Conservation (phyloP, 2,329 filamentous ascomycete species). For the Tolypocladium amazonense region DNA sequence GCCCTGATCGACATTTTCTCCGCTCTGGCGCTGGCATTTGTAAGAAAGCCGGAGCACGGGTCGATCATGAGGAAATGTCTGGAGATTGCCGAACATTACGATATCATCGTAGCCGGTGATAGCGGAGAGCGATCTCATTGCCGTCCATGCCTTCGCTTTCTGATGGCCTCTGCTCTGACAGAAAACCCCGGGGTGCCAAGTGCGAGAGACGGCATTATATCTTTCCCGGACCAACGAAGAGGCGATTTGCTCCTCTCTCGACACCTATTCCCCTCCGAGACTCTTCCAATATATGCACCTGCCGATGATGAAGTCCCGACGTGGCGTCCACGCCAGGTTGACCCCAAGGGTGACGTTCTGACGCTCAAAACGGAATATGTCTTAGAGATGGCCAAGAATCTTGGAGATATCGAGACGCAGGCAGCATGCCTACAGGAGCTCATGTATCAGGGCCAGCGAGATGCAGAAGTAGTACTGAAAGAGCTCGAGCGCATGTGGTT, state of each 20-base stretch:
- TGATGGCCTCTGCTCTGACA: background rate
- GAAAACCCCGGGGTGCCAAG: background rate
- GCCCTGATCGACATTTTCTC: constrained; percentile 1
- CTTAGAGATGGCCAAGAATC: background rate
- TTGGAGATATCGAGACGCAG: background rate
- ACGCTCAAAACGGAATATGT: background rate
- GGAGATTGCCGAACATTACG: background rate
- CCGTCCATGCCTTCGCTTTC: background rate
- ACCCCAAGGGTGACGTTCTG: background rate
- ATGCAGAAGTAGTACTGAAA: background rate
- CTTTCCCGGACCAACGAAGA: background rate
- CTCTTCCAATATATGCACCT: background rate
- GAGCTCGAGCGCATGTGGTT: background rate
- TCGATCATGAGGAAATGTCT: background rate
- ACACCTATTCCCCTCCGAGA: background rate
- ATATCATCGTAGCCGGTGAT: background rate
- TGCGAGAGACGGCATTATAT: background rate
- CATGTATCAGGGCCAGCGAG: background rate
- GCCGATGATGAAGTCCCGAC: background rate
- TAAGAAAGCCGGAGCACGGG: background rate
- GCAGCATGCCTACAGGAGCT: background rate
- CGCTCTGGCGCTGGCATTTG: background rate
- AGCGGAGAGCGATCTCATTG: background rate
- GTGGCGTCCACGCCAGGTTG: background rate
- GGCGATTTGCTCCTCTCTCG: background rate